These are phyloP conservation scores for Kodamaea anthophila DNA, from an alignment of 1,139 yeast species.

Conservation along the genomic window DNA sequence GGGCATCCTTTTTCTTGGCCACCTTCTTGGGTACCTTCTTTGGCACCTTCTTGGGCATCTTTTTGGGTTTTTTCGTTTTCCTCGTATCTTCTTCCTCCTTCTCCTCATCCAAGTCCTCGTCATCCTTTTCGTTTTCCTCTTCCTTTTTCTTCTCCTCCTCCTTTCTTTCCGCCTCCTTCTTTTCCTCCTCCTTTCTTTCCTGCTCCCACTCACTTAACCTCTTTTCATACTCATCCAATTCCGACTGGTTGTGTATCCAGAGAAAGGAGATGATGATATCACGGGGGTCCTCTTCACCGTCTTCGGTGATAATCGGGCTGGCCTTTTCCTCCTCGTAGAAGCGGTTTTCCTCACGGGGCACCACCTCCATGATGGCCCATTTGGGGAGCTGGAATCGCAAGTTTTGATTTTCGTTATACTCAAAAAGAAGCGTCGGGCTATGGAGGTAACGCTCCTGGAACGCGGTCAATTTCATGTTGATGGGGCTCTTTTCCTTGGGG, in stretches of 20 bases:
- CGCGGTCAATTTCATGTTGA: slow-evolving; percentile 57
- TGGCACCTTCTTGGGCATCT: slow-evolving; percentile 19
- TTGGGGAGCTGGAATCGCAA: slow-evolving; percentile 73
- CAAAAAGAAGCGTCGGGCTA: slow-evolving; percentile 75
- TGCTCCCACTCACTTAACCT: slow-evolving; percentile 22
- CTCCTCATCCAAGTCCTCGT: slow-evolving; percentile 15
- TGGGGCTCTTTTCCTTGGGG: slow-evolving; percentile 21
- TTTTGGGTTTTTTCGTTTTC: slow-evolving; percentile 5
- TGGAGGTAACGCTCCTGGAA: slow-evolving; percentile 66
- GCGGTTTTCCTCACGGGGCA: slow-evolving; percentile 14
- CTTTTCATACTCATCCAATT: slow-evolving; percentile 43
- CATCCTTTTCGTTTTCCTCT: slow-evolving; percentile 14
- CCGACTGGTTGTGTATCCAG: slow-evolving; percentile 50
- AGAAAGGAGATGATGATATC: slow-evolving; percentile 63
- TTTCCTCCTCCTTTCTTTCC: slow-evolving; percentile 4
- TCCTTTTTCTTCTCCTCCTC: slow-evolving; percentile 7
- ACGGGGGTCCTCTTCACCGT: slow-evolving; percentile 22
- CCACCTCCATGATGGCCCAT: slow-evolving; percentile 65
- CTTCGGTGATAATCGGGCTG: slow-evolving; percentile 2
- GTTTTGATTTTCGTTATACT: slow-evolving; percentile 73
- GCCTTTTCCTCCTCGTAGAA: slow-evolving; percentile 14
- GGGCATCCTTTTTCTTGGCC: slow-evolving; percentile 19
- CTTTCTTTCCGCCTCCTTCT: slow-evolving; percentile 4
- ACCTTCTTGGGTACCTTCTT: slow-evolving; percentile 21
- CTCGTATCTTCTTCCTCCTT: slow-evolving; percentile 9